Conservation (phyloP, 805 yeast species). For the Saccharomycopsis selenospora region DNA sequence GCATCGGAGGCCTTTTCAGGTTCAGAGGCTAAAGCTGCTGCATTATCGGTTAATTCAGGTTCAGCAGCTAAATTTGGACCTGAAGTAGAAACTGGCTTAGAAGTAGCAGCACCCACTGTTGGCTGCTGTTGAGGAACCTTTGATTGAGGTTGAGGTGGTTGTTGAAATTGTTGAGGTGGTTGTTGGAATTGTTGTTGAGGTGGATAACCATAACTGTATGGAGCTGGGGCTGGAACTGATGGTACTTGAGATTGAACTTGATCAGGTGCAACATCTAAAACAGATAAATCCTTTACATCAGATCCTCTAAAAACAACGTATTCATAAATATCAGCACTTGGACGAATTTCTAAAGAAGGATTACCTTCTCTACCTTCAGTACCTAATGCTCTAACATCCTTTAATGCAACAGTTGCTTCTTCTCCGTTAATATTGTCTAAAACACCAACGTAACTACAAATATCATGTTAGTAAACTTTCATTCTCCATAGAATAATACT, state of each 20-base stretch:
- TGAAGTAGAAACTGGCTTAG: conserved; percentile 11
- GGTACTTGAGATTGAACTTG: conserved; percentile 49
- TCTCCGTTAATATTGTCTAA: conserved; percentile 84
- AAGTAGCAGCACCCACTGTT: conserved; percentile 2
- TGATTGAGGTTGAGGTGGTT: conserved; percentile 6
- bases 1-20: conserved; percentile 4
- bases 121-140: conserved; percentile 14
- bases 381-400: conserved; percentile 75
- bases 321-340: conserved; percentile 63
- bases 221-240: conserved; percentile 19
- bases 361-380: conserved; percentile 83
- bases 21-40: conserved; percentile 18
- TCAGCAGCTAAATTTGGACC: background rate
- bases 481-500: too few relatives aligned
- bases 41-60: background rate
- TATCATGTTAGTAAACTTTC: conserved; percentile 7
- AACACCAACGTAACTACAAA: conserved; percentile 75
- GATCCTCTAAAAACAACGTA: conserved; percentile 82
- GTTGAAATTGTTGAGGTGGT: conserved; percentile 11
- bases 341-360: conserved; percentile 61
- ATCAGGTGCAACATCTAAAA: conserved; percentile 64
- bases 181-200: conserved; percentile 15
- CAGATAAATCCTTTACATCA: conserved; percentile 84
- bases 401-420: conserved; percentile 80
- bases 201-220: conserved; percentile 10